Evolutionary conservation across 2,329 filamentous ascomycete species (phyloP), one percentile per base, ranked within the genome.

Genomic region (Colletotrichum trifolii): DNA sequence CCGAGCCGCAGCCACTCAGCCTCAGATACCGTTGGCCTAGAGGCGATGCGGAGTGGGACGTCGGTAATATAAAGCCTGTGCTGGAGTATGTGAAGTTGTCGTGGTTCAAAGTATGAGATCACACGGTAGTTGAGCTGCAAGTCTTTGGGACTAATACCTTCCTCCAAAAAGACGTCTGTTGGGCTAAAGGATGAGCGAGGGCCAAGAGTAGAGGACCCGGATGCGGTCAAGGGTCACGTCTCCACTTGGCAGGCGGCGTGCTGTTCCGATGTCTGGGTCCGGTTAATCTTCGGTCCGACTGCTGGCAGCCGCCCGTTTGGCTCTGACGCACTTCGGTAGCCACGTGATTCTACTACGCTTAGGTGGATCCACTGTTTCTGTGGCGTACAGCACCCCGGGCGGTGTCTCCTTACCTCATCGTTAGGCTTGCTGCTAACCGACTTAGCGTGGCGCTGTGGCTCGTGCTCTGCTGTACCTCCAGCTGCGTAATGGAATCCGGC

Each of bases 401-500:
- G 25, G 25, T 25, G 25, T 4, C 25, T 25, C 25, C 15, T 50
- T 42, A 10, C 35, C 49, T 56, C 52, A 15, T 56, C 38, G 58
- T 66, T 25, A 5, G 58, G 63, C 59, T 47, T 40, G 46, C 46
- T 56, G 58, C 42, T 63, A 40, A 38, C 13, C 53, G 46, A 42
- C 49, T 62, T 56, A 53, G 48, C 47, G 59, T 61, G 54, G 45
- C 53, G 52, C 39, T 33, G 53, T 66, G 66, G 66, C 66, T 67
- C 57, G 66, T 67, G 66, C 66, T 60, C 61, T 33, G 39, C 54
- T 62, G 54, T 40, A 63, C 61, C 45, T 66, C 42, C 50, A 54
- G 39, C 47, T 66, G 60, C 58, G 62, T 65, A 67, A 67, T 67
- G 66, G 61, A 57, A 57, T 59, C 66, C 54, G 25, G 63, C 61